Base-by-base conservation (phyloP, 2,329 filamentous ascomycete species). In the Periglandula ipomoeae region DNA sequence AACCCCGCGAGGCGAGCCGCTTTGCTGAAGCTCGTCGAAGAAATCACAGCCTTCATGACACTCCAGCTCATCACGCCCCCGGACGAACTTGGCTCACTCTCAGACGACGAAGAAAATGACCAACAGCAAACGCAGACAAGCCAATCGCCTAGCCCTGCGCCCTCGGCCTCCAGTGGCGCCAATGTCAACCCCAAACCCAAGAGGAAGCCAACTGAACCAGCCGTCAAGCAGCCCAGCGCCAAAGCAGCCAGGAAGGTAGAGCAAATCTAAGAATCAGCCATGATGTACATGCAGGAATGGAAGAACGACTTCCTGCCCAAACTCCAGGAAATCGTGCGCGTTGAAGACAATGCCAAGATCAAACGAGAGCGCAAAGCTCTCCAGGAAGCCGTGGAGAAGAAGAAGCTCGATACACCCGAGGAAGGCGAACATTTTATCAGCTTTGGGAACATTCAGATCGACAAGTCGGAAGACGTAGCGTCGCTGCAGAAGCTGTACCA, bases 281-380 rank as follows among this genome's bases (percentile, higher is more conserved):
- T 93, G 11, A 69, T 74, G 39, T 79, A 87, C 58, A 87, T 90
- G 58, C 81, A 89, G 53, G 77, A 81, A n/a, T 95, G 89, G 90
- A 74, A 82, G 50, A 75, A 79, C 23, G 75, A 80, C 27, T 82
- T 91, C 1, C 71, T 89, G n/a, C 68, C 74, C 17, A 78, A 84
- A 40, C 72, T 95, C 1, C 82, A 81, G 43, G 84, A 91, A 56
- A 77, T 89, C 3, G 67, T 82, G 11, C 70, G 76, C 11, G 67
- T 71, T 3, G 65, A 72, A 10, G 74, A 78, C 48, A 70, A 70
- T 30, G 63, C 64, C 51, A 71, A 71, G 58, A 71, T 76, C 44
- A 56, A 68, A 39, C 70, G 67, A 13, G 72, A 74, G 54, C 68
- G 76, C 20, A 66, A 67, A 46, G 69, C 67, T 57, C 71, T 73